These are phyloP conservation scores for Candida easanensis DNA, from an alignment of 805 yeast genomes.

Conservation along the genomic window DNA sequence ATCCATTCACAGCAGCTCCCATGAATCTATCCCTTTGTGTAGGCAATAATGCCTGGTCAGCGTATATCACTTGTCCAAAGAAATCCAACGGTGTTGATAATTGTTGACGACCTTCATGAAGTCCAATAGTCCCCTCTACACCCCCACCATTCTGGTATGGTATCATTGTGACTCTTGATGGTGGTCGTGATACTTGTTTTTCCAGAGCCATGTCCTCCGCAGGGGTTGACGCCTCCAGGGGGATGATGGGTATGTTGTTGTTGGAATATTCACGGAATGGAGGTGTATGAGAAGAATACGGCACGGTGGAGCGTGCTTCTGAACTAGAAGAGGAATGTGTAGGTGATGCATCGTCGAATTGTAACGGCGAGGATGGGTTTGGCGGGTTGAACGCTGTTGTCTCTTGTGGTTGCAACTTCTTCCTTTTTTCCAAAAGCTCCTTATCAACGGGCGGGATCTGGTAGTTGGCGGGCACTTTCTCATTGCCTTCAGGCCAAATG, in stretches of 20 bases:
- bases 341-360: background rate
- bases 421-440: background rate
- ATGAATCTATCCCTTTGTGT: slow-evolving; percentile 12
- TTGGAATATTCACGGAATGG: no score
- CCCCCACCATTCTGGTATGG: background rate
- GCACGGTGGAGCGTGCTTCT: no score
- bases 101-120: background rate
- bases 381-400: background rate
- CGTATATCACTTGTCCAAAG: background rate
- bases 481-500: slow-evolving; percentile 21
- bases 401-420: slow-evolving; percentile 1
- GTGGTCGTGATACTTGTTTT: background rate
- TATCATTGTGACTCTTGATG: no score
- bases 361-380: slow-evolving; percentile 2
- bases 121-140: background rate
- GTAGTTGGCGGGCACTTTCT: slow-evolving; percentile 20
- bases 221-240: slow-evolving; percentile 3
- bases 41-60: slow-evolving; percentile 3
- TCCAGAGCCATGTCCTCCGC: slow-evolving; percentile 5
- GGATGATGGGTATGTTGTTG: slow-evolving; percentile 3
- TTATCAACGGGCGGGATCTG: slow-evolving; percentile 15
- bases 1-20: slow-evolving; percentile 36
- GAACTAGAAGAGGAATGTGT: no score
- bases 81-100: background rate
- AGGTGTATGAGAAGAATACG: no score